Conservation (phyloP, 2,329 filamentous ascomycete genomes). For the Ophiobolus disseminans region DNA sequence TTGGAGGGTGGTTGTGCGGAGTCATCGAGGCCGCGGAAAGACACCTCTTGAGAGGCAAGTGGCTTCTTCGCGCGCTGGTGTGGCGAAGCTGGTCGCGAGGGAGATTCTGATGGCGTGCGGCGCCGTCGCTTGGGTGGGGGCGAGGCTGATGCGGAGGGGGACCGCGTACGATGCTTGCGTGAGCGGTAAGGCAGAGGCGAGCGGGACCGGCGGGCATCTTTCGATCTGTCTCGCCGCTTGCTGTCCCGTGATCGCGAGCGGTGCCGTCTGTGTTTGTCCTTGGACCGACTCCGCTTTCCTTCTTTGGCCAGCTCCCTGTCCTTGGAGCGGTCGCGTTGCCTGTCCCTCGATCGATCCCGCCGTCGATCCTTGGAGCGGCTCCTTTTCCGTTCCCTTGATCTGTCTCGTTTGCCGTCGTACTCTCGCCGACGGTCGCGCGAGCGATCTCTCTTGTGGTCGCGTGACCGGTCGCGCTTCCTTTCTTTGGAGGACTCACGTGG, state of each 20-base stretch:
- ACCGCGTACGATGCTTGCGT: constrained; percentile 33
- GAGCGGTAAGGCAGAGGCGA: constrained; percentile 35
- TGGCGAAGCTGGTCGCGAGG: constrained; percentile 53
- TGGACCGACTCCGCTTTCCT: constrained; percentile 21
- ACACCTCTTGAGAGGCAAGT: constrained; percentile 56
- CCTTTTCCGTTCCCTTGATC: constrained; percentile 15
- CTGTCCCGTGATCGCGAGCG: constrained; percentile 27
- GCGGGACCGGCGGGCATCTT: constrained; percentile 26
- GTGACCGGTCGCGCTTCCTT: constrained; percentile 16
- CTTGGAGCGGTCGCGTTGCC: constrained; percentile 18
- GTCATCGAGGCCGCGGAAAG: constrained; percentile 50
- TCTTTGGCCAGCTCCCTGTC: constrained; percentile 20
- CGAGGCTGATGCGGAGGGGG: constrained; percentile 33
- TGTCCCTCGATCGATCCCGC: constrained; percentile 26
- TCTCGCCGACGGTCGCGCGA: neutral
- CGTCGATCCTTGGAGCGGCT: constrained; percentile 18
- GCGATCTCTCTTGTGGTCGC: constrained; percentile 18
- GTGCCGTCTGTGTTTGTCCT: constrained; percentile 19
- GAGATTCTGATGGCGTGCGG: constrained; percentile 35
- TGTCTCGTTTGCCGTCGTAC: constrained; percentile 4
- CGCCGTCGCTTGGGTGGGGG: constrained; percentile 46
- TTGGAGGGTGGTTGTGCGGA: constrained; percentile 37
- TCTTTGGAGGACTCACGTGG: constrained; percentile 25
- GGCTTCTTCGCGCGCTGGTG: constrained; percentile 51
- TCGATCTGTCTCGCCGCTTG: constrained; percentile 20